These are phyloP conservation scores for Alternaria sp. DNA, from an alignment of 2,329 filamentous ascomycete genomes.

Conservation along the genomic window DNA sequence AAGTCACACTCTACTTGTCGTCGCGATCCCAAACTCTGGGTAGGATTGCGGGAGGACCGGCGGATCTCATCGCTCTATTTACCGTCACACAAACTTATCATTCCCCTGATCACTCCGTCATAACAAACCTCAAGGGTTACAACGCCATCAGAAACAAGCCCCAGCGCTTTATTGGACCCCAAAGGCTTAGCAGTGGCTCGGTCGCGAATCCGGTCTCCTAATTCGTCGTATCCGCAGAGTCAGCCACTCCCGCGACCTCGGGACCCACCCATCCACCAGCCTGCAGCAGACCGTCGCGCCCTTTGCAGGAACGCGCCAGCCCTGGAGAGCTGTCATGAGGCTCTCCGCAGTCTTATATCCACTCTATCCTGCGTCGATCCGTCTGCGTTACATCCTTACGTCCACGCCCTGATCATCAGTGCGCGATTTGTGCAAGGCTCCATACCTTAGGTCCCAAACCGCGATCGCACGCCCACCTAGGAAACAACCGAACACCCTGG, in stretches of 20 bases:
- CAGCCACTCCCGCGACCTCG: constrained; percentile 44
- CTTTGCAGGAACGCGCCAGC: constrained; percentile 13
- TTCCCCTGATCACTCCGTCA: constrained; percentile 9
- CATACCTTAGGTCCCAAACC: constrained; percentile 10
- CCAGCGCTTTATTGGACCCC: constrained; percentile 3
- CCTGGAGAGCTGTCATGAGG: constrained; percentile 27
- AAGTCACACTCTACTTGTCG: background rate
- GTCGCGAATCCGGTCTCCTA: background rate
- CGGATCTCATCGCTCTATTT: constrained; percentile 37
- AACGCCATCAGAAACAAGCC: constrained; percentile 7
- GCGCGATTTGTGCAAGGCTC: constrained; percentile 8
- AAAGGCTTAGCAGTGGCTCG: constrained; percentile 24
- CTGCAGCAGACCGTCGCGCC: constrained; percentile 13
- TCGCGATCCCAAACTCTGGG: constrained; percentile 3
- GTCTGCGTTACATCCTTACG: constrained; percentile 2
- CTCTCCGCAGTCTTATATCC: constrained; percentile 35
- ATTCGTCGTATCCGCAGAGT: constrained; percentile 6
- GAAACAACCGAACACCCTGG: too few relatives aligned
- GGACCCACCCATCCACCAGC: constrained; percentile 15
- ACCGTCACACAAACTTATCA: constrained; percentile 8
- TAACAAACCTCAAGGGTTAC: constrained; percentile 2
- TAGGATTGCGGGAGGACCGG: constrained; percentile 19
- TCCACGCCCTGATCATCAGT: constrained; percentile 13
- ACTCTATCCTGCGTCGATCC: constrained; percentile 24
- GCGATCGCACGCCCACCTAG: background rate